Conservation (phyloP, 164 flowering plant genomes). For the Umbilicus rupestris region DNA sequence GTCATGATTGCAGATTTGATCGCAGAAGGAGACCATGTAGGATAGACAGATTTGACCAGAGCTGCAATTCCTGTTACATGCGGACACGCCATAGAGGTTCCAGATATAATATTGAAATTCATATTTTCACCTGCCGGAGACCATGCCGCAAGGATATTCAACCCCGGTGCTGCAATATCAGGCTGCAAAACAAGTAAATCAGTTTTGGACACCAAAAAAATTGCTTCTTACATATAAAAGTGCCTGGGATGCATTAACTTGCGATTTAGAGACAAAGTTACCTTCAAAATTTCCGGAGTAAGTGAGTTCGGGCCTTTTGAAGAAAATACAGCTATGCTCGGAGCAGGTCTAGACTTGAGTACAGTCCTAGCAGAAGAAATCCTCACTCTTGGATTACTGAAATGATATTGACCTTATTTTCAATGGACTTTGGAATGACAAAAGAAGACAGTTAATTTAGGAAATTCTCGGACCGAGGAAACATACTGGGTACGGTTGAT, state of each 20-base stretch:
- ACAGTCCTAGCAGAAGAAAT: conserved; percentile 51
- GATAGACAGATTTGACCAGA: conserved; percentile 56
- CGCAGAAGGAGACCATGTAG: conserved; percentile 76
- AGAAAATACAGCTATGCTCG: conserved; percentile 66
- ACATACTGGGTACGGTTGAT: conserved; percentile 45
- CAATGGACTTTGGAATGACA: conserved; percentile 8
- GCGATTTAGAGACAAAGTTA: conserved; percentile 13
- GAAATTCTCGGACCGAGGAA: conserved; percentile 5
- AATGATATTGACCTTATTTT: not conserved
- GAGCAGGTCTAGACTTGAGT: conserved; percentile 55
- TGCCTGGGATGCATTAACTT: not conserved
- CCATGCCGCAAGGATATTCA: conserved; percentile 85
- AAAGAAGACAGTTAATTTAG: not conserved
- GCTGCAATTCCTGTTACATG: conserved; percentile 70
- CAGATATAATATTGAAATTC: conserved; percentile 67
- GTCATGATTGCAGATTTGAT: conserved; percentile 86
- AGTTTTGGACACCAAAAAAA: not conserved
- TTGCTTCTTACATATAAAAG: not conserved
- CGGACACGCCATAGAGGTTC: conserved; percentile 90
- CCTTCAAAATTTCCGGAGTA: conserved; percentile 73
- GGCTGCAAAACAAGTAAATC: conserved; percentile 36
- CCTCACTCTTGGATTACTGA: conserved; percentile 43
- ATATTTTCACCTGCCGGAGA: conserved; percentile 50
- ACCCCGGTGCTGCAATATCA: conserved; percentile 71
- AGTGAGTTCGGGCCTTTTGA: conserved; percentile 69